Conservation (phyloP, 1,284 basidiomycete genomes). For the Amanita bisporigera region DNA sequence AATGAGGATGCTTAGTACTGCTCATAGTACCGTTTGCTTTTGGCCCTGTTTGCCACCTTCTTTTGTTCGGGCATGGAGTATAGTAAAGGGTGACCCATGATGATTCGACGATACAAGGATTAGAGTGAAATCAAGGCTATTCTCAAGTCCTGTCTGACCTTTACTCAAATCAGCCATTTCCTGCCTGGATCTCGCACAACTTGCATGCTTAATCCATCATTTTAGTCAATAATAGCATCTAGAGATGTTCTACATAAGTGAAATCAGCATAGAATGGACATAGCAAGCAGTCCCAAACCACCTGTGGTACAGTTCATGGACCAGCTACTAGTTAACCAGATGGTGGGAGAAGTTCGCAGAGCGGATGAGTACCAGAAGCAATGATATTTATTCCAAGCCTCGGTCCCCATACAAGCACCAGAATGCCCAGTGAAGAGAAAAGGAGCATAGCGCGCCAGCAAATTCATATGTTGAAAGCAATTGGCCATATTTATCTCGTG, state of each 20-base stretch:
- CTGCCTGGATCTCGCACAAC: not conserved
- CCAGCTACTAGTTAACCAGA: too few species aligned
- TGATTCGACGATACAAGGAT: not conserved
- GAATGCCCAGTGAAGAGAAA: not conserved
- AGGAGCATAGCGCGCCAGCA: not conserved
- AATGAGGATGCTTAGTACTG: slow-evolving; percentile 15
- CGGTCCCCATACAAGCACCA: too few species aligned
- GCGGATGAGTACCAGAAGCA: not conserved
- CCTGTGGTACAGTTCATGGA: too few species aligned
- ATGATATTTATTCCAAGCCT: not conserved
- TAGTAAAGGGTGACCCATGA: slow-evolving; percentile 20
- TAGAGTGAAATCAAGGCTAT: not conserved
- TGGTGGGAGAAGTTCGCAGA: too few species aligned
- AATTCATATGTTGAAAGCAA: not conserved
- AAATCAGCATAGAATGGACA: too few species aligned
- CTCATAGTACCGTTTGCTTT: slow-evolving; percentile 26
- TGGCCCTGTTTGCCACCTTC: slow-evolving; percentile 18
- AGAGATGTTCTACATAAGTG: too few species aligned
- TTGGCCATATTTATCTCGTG: not conserved
- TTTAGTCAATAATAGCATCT: too few species aligned
- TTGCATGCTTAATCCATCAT: not conserved
- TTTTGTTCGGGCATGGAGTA: slow-evolving; percentile 22
- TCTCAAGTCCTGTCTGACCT: not conserved
- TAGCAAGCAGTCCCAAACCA: too few species aligned
- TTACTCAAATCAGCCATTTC: not conserved